Percentiles rank a stretch among this genome's conserved stretches.
Evolutionary conservation across 495 filamentous ascomycete species (phyloP).

Genomic region (Neurospora sp.): DNA sequence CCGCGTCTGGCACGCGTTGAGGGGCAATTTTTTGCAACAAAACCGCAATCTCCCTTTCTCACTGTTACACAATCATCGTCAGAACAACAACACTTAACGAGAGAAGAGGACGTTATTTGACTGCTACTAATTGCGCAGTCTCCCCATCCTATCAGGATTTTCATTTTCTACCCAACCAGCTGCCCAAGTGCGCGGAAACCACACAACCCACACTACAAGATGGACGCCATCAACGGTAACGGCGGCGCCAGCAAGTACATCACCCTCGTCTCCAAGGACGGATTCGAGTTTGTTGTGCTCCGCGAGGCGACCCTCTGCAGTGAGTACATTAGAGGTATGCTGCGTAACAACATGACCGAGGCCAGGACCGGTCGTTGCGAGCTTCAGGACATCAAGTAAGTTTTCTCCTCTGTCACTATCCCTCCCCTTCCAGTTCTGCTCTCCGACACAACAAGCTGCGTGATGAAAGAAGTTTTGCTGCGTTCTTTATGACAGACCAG

Average conservation of each 20-base stretch:
- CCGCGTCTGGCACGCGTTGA: neutral
- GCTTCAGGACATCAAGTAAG: conserved; percentile 66
- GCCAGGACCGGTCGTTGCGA: conserved; percentile 52
- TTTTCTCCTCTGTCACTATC: conserved; percentile 5
- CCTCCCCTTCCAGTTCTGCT: neutral
- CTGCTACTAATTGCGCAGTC: neutral
- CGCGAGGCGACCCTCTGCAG: conserved; percentile 67
- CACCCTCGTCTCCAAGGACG: conserved; percentile 78
- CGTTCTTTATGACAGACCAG: conserved; percentile 29
- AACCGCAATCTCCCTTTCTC: neutral
- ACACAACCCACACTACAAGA: conserved; percentile 2
- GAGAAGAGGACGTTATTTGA: neutral
- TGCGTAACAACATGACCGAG: conserved; percentile 74
- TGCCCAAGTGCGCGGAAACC: neutral
- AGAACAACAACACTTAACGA: neutral
- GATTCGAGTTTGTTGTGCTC: conserved; percentile 78
- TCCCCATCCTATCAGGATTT: neutral
- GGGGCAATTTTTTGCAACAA: neutral
- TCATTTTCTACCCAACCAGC: neutral
- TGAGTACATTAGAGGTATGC: conserved; percentile 72
- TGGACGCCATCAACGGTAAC: conserved; percentile 11
- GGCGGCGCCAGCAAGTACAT: conserved; percentile 50
- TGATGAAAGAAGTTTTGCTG: conserved; percentile 35
- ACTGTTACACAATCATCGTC: neutral
- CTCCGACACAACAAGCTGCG: conserved; percentile 8